These are phyloP conservation scores for Drechslerella coelobrocha DNA, from an alignment of 2,329 filamentous ascomycete genomes.

Conservation along the genomic window DNA sequence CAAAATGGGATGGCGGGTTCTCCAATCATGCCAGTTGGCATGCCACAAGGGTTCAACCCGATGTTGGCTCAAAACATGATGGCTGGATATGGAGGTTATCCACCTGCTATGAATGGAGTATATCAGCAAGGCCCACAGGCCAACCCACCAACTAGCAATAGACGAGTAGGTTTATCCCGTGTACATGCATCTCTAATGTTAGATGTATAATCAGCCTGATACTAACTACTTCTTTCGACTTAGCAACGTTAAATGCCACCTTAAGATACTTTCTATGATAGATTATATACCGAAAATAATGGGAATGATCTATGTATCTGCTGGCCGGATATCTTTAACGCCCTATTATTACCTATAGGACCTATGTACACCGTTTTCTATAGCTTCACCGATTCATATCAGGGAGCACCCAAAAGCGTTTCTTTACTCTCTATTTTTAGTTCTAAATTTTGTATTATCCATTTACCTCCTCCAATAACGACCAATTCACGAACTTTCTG, in stretches of 20 bases:
- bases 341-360: background rate
- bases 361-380: conserved; percentile 17
- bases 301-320: conserved; percentile 17
- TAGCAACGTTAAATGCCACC: conserved; percentile 32
- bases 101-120: conserved; percentile 53
- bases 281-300: conserved; percentile 7
- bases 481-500: conserved; percentile 30
- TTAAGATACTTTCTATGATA: conserved; percentile 3
- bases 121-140: conserved; percentile 53
- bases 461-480: conserved; percentile 22
- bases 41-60: conserved; percentile 54
- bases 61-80: conserved; percentile 54
- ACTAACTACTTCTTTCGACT: conserved; percentile 19
- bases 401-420: conserved; percentile 26
- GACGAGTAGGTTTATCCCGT: conserved; percentile 32
- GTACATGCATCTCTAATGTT: background rate
- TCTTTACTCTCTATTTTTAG: conserved; percentile 7
- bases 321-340: conserved; percentile 30
- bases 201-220: background rate
- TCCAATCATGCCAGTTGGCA: conserved; percentile 52
- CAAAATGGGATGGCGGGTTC: conserved; percentile 52
- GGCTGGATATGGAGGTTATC: conserved; percentile 51
- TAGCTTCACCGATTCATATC: background rate
- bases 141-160: conserved; percentile 38
- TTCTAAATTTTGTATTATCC: background rate